phyloP scores from a whole-genome alignment of 768 basidiomycete genomes.

The Coprinopsis strossmayeri region DNA sequence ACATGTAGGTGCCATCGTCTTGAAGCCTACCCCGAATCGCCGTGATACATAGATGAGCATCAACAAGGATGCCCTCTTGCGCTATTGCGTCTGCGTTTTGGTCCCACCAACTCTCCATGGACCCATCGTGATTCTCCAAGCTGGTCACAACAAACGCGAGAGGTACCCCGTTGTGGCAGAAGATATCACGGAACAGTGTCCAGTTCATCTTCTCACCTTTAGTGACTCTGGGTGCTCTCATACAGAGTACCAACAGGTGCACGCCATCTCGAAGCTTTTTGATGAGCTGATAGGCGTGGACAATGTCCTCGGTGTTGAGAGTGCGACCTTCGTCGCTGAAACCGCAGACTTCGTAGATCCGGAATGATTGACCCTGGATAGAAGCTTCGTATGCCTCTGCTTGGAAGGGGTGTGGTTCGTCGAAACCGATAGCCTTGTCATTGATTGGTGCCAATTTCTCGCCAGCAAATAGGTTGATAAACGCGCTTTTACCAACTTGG shows the following conservation, averaged over 20 bases:
- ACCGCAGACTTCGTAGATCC: neutral
- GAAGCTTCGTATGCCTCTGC: neutral
- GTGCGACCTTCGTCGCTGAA: neutral
- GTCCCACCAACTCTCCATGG: neutral
- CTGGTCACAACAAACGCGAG: neutral
- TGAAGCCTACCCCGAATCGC: neutral
- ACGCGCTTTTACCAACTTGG: constrained; percentile 22
- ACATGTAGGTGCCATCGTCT: too few species aligned
- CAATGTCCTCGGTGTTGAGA: neutral
- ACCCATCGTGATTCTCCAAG: neutral
- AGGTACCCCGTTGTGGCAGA: neutral
- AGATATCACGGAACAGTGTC: neutral
- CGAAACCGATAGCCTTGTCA: too few species aligned
- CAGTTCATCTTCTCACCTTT: neutral
- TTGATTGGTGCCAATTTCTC: constrained; percentile 18
- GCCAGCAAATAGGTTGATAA: constrained; percentile 27
- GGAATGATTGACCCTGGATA: neutral
- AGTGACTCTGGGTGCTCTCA: neutral
- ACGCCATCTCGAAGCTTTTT: neutral
- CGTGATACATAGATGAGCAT: neutral
- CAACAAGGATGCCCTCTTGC: neutral
- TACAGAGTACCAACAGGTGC: neutral
- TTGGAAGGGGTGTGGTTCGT: neutral
- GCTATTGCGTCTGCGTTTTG: neutral
- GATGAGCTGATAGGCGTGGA: neutral